These are phyloP conservation scores for Paramecium pentaurelia DNA, from an alignment of 73 alveolate species.

Conservation along the genomic window DNA sequence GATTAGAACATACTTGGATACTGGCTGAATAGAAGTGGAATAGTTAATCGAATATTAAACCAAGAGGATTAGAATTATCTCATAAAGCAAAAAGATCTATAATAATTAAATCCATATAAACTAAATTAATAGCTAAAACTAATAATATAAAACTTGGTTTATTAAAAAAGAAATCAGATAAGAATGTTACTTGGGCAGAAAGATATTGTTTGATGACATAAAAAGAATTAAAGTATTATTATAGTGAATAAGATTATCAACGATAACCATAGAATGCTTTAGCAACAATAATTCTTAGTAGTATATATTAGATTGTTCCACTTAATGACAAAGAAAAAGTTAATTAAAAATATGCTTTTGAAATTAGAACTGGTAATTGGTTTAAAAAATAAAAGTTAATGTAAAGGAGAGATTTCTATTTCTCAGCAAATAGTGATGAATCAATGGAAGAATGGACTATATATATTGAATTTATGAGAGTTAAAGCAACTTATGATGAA, in stretches of 20 bases:
- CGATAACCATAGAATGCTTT: background rate
- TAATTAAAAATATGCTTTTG: background rate
- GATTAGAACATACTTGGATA: slow-evolving; percentile 38
- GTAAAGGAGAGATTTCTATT: slow-evolving; percentile 6
- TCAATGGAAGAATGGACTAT: slow-evolving; percentile 55
- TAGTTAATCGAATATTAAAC: background rate
- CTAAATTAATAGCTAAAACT: background rate
- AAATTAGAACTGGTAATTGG: background rate
- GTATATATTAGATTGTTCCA: background rate
- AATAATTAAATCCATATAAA: slow-evolving; percentile 37
- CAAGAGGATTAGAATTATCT: background rate
- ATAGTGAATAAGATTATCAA: background rate
- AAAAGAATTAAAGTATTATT: background rate
- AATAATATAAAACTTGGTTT: background rate
- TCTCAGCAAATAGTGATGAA: slow-evolving; percentile 26
- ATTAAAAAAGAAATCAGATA: slow-evolving; percentile 42
- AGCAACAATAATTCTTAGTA: background rate
- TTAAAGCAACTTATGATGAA: slow-evolving; percentile 44
- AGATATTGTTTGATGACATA: background rate
- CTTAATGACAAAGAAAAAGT: background rate
- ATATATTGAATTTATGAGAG: slow-evolving; percentile 50
- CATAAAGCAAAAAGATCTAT: slow-evolving; percentile 55
- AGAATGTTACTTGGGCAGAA: background rate
- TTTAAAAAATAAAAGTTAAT: slow-evolving; percentile 4
- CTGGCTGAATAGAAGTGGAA: slow-evolving; percentile 23